Evolutionary conservation across 2,329 filamentous ascomycete genomes (phyloP).

Genomic region (Aquanectria penicillioides): DNA sequence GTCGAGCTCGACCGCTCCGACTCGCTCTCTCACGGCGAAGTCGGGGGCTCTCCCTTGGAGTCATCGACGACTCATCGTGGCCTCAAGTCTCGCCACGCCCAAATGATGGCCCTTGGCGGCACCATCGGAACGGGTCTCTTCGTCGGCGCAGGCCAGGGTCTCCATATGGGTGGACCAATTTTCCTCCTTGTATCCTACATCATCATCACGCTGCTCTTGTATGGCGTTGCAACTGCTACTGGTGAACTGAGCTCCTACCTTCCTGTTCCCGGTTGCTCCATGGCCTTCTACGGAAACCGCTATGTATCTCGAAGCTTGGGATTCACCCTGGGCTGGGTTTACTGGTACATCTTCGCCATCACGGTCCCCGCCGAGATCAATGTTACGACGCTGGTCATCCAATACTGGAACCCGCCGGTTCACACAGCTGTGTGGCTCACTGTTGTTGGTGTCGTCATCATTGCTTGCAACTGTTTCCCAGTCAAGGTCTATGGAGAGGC

Average conservation of each 20-base stretch:
- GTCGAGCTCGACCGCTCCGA: conserved; percentile 7
- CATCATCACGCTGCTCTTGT: conserved; percentile 13
- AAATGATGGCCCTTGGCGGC: conserved; percentile 20
- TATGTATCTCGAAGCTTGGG: conserved; percentile 39
- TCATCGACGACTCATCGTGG: conserved; percentile 13
- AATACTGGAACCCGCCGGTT: conserved; percentile 52
- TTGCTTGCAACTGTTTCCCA: conserved; percentile 51
- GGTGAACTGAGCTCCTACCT: conserved; percentile 14
- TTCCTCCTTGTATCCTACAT: conserved; percentile 10
- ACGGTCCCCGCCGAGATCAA: conserved; percentile 60
- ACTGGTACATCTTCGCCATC: conserved; percentile 62
- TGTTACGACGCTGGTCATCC: conserved; percentile 56
- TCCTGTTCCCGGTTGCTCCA: conserved; percentile 8
- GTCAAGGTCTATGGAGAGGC: conserved; percentile 62
- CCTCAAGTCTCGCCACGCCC: conserved; percentile 21
- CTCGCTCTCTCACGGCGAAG: conserved; percentile 13
- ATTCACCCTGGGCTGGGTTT: conserved; percentile 62
- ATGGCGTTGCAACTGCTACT: conserved; percentile 11
- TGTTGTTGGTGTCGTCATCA: conserved; percentile 49
- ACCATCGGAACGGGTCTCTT: conserved; percentile 14
- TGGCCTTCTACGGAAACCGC: conserved; percentile 18
- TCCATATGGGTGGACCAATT: conserved; percentile 6
- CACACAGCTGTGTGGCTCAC: conserved; percentile 47
- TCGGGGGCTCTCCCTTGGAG: conserved; percentile 5
- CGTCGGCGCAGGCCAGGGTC: conserved; percentile 5